Percentiles rank a stretch among this genome's conserved stretches.
Evolutionary conservation across 805 yeast genomes (phyloP).

Genomic region (Torulaspora gathmanii): DNA sequence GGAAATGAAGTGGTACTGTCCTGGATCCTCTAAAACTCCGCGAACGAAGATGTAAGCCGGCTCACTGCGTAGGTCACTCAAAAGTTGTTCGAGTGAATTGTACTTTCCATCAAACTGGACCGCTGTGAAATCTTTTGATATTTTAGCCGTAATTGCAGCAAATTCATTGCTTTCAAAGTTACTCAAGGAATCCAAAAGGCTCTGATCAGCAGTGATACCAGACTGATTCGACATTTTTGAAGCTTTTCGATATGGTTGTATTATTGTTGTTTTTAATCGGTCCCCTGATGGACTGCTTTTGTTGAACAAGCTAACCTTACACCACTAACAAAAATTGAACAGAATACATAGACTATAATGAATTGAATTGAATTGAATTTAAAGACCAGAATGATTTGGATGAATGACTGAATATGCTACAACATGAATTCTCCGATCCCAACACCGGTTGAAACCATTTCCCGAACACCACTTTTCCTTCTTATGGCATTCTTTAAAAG

Average conservation of each 20-base stretch:
- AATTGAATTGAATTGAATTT: slow-evolving; percentile 7
- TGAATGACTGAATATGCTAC: slow-evolving; percentile 13
- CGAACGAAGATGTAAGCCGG: slow-evolving; percentile 51
- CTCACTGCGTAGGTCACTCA: slow-evolving; percentile 34
- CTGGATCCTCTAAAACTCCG: slow-evolving; percentile 24
- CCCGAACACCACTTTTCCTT: slow-evolving; percentile 33
- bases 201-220: slow-evolving; percentile 45
- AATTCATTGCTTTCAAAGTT: slow-evolving; percentile 8
- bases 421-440: slow-evolving; percentile 36
- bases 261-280: neutral
- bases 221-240: slow-evolving; percentile 60
- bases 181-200: slow-evolving; percentile 20
- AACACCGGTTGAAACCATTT: slow-evolving; percentile 34
- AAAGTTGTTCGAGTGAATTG: slow-evolving; percentile 41
- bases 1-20: slow-evolving; percentile 55
- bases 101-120: slow-evolving; percentile 19
- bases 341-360: slow-evolving; percentile 8
- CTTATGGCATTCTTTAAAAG: slow-evolving; percentile 26
- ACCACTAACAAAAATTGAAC: slow-evolving; percentile 10
- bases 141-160: slow-evolving; percentile 21
- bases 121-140: slow-evolving; percentile 23
- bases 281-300: neutral
- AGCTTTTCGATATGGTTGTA: neutral
- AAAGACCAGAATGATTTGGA: slow-evolving; percentile 9
- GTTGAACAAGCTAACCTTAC: slow-evolving; percentile 2